Conservation (phyloP, 768 basidiomycete genomes). For the Tricholoma terreum region DNA sequence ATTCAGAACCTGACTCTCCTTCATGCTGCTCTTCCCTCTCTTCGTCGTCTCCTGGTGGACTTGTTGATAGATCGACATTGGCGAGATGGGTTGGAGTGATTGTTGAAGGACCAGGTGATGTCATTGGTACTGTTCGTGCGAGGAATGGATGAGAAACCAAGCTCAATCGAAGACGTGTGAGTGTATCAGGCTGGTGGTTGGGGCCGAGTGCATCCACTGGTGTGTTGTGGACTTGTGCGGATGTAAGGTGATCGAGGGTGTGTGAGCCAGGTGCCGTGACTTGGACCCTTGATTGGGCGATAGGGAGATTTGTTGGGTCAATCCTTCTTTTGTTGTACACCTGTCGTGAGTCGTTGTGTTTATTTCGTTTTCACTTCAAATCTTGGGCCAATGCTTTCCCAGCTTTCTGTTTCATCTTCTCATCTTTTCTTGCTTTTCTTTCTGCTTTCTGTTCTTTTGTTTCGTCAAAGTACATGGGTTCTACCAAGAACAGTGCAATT, state of each 20-base stretch:
- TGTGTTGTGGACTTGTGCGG: neutral
- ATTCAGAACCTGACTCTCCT: neutral
- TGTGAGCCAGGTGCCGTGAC: neutral
- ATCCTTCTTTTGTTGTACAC: neutral
- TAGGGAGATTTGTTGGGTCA: neutral
- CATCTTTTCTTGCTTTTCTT: too few relatives aligned
- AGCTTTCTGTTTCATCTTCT: neutral
- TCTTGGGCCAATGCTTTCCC: neutral
- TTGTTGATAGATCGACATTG: neutral
- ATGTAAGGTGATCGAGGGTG: slow-evolving; percentile 15
- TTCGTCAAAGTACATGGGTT: too few relatives aligned
- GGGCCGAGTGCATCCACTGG: neutral
- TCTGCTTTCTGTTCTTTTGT: too few relatives aligned
- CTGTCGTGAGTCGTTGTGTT: neutral
- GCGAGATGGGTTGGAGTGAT: neutral
- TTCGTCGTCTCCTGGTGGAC: slow-evolving; percentile 4
- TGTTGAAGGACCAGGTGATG: neutral
- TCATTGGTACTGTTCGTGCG: neutral
- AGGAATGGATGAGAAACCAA: neutral
- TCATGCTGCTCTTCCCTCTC: neutral
- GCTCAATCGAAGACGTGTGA: neutral
- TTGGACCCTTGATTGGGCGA: neutral
- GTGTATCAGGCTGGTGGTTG: neutral
- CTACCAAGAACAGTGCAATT: too few relatives aligned
- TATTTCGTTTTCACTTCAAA: neutral